Evolutionary conservation across 495 filamentous ascomycete species (phyloP), one percentile per base, ranked within the genome.

Genomic region (Lasiosphaeria ovina): DNA sequence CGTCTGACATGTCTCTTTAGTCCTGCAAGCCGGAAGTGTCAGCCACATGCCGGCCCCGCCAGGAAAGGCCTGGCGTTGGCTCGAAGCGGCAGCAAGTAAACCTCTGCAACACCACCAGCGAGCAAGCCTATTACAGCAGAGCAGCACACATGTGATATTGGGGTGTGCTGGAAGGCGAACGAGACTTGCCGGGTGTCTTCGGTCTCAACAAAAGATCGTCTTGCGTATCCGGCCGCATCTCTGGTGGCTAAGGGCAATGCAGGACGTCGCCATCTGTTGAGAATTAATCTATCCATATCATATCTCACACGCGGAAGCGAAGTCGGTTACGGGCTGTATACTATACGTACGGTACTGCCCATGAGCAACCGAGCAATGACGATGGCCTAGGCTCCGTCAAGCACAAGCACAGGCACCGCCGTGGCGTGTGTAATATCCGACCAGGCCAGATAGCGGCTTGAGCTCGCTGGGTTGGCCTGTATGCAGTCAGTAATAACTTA

Each of bases 241-340:
- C 2, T 24, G 24, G 24, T 24, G 24, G 24, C 24, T 2, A 24
- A 24, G 24, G 24, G 24, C 24, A 24, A 24, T 24, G 24, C 24
- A 24, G 24, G 24, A 24, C 24, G 24, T 24, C 24, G 24, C 24
- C 24, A 24, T 24, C 1, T 47, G 51, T 32, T 24, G 54, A 66
- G 60, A 60, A 51, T 56, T 57, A 59, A 58, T 66, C 44, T 62
- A 42, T 53, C 56, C 58, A 65, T 63, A 66, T 70, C 72, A 73
- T 49, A 73, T 66, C 60, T 73, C 64, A 64, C 32, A 75, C 65
- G 64, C 44, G 11, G 12, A 47, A n/a, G 44, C 12, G 44, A 47
- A 31, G 49, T 24, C 9, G 24, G 47, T n/a, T 50, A n/a, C 47
- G 16, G 62, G 58, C 16, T 59, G 57, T 50, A 66, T 66, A 57